These are phyloP conservation scores for Gremmenia infestans DNA, from an alignment of 2,329 filamentous ascomycete species.

Conservation along the genomic window DNA sequence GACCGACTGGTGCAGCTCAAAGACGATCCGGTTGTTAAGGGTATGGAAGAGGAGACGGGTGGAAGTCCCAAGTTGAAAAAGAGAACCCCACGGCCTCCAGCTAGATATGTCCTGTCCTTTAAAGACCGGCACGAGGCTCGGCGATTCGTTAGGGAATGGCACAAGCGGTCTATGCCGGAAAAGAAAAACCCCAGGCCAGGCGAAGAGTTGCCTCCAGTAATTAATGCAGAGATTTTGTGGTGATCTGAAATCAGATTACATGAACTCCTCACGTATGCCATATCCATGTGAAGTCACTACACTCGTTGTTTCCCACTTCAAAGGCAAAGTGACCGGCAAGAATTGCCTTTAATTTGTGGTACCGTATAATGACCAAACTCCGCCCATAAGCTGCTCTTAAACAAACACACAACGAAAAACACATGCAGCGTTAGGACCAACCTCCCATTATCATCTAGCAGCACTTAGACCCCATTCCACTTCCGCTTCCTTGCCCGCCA, in stretches of 20 bases:
- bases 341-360: constrained; percentile 29
- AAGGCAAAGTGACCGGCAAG: constrained; percentile 16
- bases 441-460: constrained; percentile 50
- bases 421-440: constrained; percentile 8
- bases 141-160: constrained; percentile 48
- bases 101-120: constrained; percentile 29
- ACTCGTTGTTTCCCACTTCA: constrained; percentile 5
- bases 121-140: constrained; percentile 30
- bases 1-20: constrained; percentile 13
- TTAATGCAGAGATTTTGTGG: constrained; percentile 45
- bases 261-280: constrained; percentile 3
- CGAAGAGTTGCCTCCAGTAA: constrained; percentile 36
- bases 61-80: neutral
- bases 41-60: constrained; percentile 1
- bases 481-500: constrained; percentile 51
- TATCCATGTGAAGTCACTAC: constrained; percentile 10
- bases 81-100: constrained; percentile 3
- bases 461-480: constrained; percentile 62
- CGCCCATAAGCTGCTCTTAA: constrained; percentile 29
- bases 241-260: constrained; percentile 24
- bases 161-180: constrained; percentile 40
- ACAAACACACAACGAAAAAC: constrained; percentile 25
- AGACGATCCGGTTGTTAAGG: neutral
- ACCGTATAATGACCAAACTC: constrained; percentile 31
- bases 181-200: constrained; percentile 27